These are phyloP conservation scores for Cucurbitaria berberidis DNA, from an alignment of 2,329 filamentous ascomycete species.

Conservation along the genomic window DNA sequence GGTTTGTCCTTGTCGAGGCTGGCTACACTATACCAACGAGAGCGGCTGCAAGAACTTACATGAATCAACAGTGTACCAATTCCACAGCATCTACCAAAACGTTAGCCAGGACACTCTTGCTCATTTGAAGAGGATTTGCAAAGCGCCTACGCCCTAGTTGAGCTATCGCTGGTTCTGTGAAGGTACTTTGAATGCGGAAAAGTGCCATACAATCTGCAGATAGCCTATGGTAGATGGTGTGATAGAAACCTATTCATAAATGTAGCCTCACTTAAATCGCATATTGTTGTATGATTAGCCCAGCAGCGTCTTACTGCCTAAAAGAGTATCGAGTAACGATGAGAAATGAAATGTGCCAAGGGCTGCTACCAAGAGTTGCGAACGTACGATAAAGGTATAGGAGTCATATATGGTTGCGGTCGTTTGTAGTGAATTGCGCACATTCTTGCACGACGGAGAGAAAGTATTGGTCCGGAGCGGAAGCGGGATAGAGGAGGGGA, in stretches of 20 bases:
- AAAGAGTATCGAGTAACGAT: not conserved
- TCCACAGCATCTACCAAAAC: constrained; percentile 71
- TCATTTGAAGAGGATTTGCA: not conserved
- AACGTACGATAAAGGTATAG: not conserved
- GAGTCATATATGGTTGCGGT: not conserved
- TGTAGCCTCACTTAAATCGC: not conserved
- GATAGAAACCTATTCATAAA: no score
- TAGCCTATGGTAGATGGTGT: constrained; percentile 5
- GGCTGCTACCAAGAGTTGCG: not conserved
- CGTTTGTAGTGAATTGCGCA: constrained; percentile 9
- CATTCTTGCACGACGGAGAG: constrained; percentile 6
- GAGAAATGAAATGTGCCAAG: not conserved
- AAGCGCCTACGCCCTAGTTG: constrained; percentile 27
- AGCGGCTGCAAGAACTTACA: constrained; percentile 47
- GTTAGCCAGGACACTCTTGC: constrained; percentile 3
- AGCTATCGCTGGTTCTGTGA: not conserved
- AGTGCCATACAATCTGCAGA: not conserved
- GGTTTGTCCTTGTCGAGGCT: not conserved
- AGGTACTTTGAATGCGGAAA: no score
- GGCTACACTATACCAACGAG: not conserved
- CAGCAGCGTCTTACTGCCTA: not conserved
- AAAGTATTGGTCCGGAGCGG: not conserved
- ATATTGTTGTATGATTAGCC: not conserved
- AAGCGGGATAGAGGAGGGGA: not conserved
- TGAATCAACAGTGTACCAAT: constrained; percentile 74